phyloP scores from a whole-genome alignment of 495 filamentous ascomycete genomes.

The Lepidopterella palustris region DNA sequence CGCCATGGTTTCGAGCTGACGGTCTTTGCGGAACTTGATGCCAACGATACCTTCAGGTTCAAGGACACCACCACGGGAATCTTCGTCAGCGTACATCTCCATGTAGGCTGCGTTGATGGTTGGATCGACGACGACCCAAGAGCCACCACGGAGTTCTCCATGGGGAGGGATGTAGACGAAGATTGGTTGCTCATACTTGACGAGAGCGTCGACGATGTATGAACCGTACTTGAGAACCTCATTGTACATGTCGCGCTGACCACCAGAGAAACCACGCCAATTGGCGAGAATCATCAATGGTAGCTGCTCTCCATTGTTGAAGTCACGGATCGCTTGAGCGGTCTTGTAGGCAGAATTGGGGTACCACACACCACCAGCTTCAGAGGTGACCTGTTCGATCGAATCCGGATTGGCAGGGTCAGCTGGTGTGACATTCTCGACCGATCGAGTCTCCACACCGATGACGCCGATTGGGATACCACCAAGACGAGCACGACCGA shows the following conservation, averaged over 20 bases:
- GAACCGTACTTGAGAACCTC: slow-evolving; percentile 99
- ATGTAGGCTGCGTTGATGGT: slow-evolving; percentile 94
- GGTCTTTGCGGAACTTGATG: slow-evolving; percentile 97
- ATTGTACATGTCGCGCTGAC: slow-evolving; percentile 99
- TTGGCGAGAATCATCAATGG: slow-evolving; percentile 98
- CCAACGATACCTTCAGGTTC: slow-evolving; percentile 97
- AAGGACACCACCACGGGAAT: slow-evolving; percentile 90
- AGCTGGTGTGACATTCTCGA: slow-evolving; percentile 96
- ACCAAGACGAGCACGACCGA: slow-evolving; percentile 91
- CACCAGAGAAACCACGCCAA: slow-evolving; percentile 99
- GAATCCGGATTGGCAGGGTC: slow-evolving; percentile 98
- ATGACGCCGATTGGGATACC: slow-evolving; percentile 99
- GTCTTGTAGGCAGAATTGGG: slow-evolving; percentile 99
- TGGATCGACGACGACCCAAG: slow-evolving; percentile 97
- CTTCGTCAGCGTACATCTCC: slow-evolving; percentile 99
- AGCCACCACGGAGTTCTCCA: slow-evolving; percentile 96
- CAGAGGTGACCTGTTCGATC: slow-evolving; percentile 83
- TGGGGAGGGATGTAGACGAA: slow-evolving; percentile 98
- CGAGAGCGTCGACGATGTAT: slow-evolving; percentile 95
- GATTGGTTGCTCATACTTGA: slow-evolving; percentile 96
- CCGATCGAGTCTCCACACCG: slow-evolving; percentile 87
- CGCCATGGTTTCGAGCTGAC: slow-evolving; percentile 96
- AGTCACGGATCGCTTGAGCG: slow-evolving; percentile 95
- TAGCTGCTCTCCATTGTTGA: slow-evolving; percentile 97
- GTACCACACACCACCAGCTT: slow-evolving; percentile 99